A percentile compares a stretch with the other conserved stretches of the same genome.
Conservation (phyloP, 306 rosid genomes). For the Carpinus viminea region DNA sequence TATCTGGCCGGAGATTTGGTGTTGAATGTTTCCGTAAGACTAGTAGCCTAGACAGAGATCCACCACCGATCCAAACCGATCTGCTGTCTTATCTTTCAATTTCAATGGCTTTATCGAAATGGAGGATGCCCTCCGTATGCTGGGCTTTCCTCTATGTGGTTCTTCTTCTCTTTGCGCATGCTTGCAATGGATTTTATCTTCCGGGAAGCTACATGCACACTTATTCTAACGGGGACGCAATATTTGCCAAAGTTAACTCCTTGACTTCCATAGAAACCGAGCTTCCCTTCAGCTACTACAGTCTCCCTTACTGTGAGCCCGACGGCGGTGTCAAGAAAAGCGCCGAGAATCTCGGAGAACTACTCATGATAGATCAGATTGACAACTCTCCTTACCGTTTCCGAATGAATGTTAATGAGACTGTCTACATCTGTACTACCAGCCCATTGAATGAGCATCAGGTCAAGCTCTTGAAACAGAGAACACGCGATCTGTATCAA, state of each 20-base stretch:
- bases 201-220: constrained; percentile 96
- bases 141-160: constrained; percentile 38
- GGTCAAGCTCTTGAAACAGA: constrained; percentile 80
- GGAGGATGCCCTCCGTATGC: constrained; percentile 31
- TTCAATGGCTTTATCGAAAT: constrained; percentile 48
- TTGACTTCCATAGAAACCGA: constrained; percentile 95
- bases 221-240: constrained; percentile 53
- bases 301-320: constrained; percentile 80
- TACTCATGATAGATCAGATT: constrained; percentile 92
- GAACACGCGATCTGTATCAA: constrained; percentile 87
- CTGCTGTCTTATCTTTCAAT: constrained; percentile 22
- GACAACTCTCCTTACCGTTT: constrained; percentile 81
- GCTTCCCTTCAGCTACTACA: constrained; percentile 90
- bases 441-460: constrained; percentile 57
- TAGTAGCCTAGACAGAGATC: constrained; percentile 32
- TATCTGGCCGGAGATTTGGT: constrained; percentile 31
- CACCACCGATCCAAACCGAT: constrained; percentile 6
- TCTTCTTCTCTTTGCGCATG: constrained; percentile 37
- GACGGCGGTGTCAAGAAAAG: constrained; percentile 67
- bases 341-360: constrained; percentile 93
- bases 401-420: constrained; percentile 70
- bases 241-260: constrained; percentile 82
- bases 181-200: constrained; percentile 69
- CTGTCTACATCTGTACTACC: constrained; percentile 74
- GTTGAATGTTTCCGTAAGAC: constrained; percentile 31